Base-by-base conservation (phyloP, 2,329 filamentous ascomycete genomes). In the Nannizziopsis barbatae region DNA sequence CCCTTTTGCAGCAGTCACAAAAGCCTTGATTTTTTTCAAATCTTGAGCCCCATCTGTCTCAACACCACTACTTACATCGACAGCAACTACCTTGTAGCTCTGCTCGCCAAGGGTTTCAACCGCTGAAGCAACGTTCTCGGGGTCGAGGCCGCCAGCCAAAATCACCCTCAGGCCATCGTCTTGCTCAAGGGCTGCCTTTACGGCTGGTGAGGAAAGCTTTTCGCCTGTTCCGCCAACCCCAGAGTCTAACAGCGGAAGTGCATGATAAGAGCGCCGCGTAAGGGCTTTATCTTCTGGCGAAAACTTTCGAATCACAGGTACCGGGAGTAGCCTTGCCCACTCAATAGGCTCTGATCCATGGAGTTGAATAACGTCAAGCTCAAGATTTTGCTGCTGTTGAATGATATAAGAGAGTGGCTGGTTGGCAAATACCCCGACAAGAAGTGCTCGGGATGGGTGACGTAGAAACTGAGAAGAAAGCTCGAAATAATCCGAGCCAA, bases 61-160 rank as follows among this genome's bases (percentile, higher is more conserved):
- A 2, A 98, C 88, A 0, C 93, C 93, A 60, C 86, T 95, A 65
- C 88, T 95, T 15, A 95, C 86, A 70, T 98, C 92, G 2, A 98
- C 84, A 1, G 83, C 89, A 31, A 88, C 71, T 10, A 95, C 77
- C 51, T 81, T 78, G 8, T 72, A 72, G 20, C 72, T 71, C 8
- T 78, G 63, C 5, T 75, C 71, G 0, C 80, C 83, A 12, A 90
- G 69, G 11, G 75, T 74, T 17, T 72, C 69, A 14, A 98, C 70
- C 6, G 78, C 75, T 4, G 78, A 71, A 1, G 71, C 71, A 4
- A 98, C 84, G 60, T 95, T 98, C 2, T 82, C 79, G 1, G 86
- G 80, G 52, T 80, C 80, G 48, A 98, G 63, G 0, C 92, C 93
- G 10, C 92, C 92, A 7, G 93, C 93, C 39, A 98, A 71, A 52